These are phyloP conservation scores for Candida golubevii DNA, from an alignment of 805 yeast genomes.

Conservation along the genomic window DNA sequence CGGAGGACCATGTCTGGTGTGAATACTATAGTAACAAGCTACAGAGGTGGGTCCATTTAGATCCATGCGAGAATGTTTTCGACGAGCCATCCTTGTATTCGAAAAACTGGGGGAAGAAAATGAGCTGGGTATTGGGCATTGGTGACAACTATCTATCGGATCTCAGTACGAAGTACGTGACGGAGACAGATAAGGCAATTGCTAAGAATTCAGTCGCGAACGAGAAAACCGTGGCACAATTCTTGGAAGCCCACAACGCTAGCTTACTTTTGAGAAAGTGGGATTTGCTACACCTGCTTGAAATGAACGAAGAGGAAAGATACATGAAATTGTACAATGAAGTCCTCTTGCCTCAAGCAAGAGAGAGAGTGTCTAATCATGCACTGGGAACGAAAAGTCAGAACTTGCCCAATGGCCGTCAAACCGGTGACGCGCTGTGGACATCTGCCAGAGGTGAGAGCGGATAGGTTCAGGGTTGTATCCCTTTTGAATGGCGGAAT, in stretches of 20 bases:
- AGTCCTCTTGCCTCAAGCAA: conserved; percentile 13
- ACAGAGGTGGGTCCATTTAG: conserved; percentile 81
- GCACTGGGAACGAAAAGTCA: conserved; percentile 24
- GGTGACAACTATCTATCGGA: conserved; percentile 60
- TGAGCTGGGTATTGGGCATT: conserved; percentile 82
- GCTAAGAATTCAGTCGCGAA: conserved; percentile 12
- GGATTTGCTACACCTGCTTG: conserved; percentile 3
- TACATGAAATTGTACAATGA: conserved; percentile 9
- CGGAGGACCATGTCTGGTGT: conserved; percentile 96
- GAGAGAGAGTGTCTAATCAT: conserved; percentile 16
- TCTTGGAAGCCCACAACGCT: conserved; percentile 6
- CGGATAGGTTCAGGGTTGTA: conserved; percentile 20
- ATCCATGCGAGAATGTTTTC: conserved; percentile 80
- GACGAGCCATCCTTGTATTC: conserved; percentile 78
- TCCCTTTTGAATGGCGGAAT: conserved; percentile 74
- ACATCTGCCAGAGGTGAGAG: conserved; percentile 68
- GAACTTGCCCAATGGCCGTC: conserved; percentile 45
- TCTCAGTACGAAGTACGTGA: conserved; percentile 65
- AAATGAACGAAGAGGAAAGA: conserved; percentile 1
- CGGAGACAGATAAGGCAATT: conserved; percentile 23
- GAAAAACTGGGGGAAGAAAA: conserved; percentile 87
- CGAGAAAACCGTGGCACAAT: conserved; percentile 7
- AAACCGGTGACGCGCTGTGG: conserved; percentile 79
- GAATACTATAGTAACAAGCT: conserved; percentile 66
- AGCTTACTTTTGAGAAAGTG: conserved; percentile 10